Conservation (phyloP, 805 yeast species). For the Hanseniaspora meyeri region DNA sequence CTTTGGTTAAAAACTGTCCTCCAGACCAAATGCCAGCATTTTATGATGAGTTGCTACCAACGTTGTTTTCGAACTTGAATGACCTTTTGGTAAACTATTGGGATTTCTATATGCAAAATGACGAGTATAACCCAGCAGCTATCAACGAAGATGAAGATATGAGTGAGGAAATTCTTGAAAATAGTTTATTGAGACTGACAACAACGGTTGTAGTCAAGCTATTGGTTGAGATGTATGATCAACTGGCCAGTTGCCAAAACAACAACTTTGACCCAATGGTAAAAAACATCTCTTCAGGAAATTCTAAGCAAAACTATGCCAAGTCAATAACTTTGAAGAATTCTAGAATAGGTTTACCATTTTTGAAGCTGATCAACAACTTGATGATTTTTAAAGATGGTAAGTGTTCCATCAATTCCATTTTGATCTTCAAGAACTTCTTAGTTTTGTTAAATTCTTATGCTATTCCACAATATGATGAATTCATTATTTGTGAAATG, state of each 20-base stretch:
- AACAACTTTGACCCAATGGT: constrained; percentile 20
- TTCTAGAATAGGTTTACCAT: constrained; percentile 60
- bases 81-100: constrained; percentile 62
- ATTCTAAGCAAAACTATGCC: constrained; percentile 52
- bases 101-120: constrained; percentile 35
- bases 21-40: constrained; percentile 50
- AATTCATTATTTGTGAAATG: constrained; percentile 36
- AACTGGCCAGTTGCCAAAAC: constrained; percentile 36
- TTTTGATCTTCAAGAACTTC: constrained; percentile 63
- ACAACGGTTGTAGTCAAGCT: constrained; percentile 84
- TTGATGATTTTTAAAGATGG: constrained; percentile 76
- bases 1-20: constrained; percentile 83
- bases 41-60: constrained; percentile 68
- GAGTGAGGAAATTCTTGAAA: constrained; percentile 98
- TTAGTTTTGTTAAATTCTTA: constrained; percentile 55
- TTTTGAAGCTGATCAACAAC: constrained; percentile 61
- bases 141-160: constrained; percentile 67
- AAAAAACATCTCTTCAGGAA: constrained; percentile 21
- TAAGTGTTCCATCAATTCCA: constrained; percentile 83
- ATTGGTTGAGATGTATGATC: constrained; percentile 78
- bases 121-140: constrained; percentile 33
- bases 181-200: constrained; percentile 80
- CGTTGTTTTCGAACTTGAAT: constrained; percentile 60
- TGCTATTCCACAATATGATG: constrained; percentile 60
- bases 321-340: constrained; percentile 54